These are phyloP conservation scores for Juglanconis oblonga DNA, from an alignment of 2,329 filamentous ascomycete species.

Conservation along the genomic window DNA sequence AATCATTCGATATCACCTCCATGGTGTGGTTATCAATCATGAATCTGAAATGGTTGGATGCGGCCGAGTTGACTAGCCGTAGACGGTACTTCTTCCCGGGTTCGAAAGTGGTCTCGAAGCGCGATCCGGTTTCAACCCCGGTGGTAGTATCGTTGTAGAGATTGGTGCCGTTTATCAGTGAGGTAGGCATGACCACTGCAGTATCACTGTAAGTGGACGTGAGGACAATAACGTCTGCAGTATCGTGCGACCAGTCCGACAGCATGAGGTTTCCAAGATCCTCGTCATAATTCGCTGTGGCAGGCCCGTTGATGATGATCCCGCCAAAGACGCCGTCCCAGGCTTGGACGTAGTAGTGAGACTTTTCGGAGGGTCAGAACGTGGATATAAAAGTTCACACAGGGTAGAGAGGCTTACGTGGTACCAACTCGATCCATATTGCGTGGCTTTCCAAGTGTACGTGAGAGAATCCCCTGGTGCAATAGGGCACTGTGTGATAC, in stretches of 20 bases:
- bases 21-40: constrained; percentile 9
- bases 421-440: constrained; percentile 56
- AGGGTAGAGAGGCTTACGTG: constrained; percentile 33
- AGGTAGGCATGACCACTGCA: background rate
- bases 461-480: constrained; percentile 49
- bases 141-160: background rate
- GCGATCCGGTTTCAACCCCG: background rate
- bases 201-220: background rate
- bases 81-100: constrained; percentile 3
- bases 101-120: constrained; percentile 3
- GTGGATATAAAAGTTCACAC: background rate
- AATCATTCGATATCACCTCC: constrained; percentile 8
- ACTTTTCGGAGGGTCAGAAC: background rate
- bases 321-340: constrained; percentile 4
- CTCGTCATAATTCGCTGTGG: background rate
- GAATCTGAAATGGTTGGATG: background rate
- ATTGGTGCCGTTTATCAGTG: constrained; percentile 10
- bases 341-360: constrained; percentile 5
- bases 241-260: background rate
- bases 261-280: constrained; percentile 9
- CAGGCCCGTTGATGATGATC: constrained; percentile 9
- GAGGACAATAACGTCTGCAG: background rate
- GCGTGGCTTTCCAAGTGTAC: constrained; percentile 39
- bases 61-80: constrained; percentile 3
- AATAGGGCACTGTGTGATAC: constrained; percentile 40